Percentiles rank a stretch among this genome's conserved stretches.
Evolutionary conservation across 2,329 filamentous ascomycete genomes (phyloP).

Genomic region (Fusarium continuum): DNA sequence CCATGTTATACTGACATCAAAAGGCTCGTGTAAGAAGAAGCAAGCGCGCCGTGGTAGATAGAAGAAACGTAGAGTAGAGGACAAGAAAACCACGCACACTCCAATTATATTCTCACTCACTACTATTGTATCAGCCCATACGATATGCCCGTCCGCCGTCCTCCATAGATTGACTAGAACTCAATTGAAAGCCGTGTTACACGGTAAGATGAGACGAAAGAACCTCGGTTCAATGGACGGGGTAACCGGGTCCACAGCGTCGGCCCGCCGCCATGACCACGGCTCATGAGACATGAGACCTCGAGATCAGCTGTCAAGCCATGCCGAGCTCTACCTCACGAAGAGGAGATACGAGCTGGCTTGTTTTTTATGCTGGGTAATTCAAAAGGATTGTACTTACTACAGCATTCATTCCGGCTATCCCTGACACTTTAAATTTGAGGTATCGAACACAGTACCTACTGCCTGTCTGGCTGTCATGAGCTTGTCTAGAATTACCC

Average conservation of each 20-base stretch:
- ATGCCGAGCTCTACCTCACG: slow-evolving; percentile 23
- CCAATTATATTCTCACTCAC: too few species aligned
- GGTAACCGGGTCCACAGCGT: slow-evolving; percentile 17
- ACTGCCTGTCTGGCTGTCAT: slow-evolving; percentile 17
- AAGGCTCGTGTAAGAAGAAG: too few species aligned
- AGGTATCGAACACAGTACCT: background rate
- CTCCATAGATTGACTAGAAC: too few species aligned
- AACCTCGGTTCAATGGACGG: slow-evolving; percentile 32
- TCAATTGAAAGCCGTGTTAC: background rate
- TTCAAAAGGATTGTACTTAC: background rate
- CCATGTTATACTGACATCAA: too few species aligned
- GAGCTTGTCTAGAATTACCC: slow-evolving; percentile 13
- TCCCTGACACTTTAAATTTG: background rate
- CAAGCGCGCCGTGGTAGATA: too few species aligned
- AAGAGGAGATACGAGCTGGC: background rate
- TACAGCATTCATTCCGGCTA: background rate
- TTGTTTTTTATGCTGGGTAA: background rate
- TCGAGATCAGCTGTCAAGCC: slow-evolving; percentile 1
- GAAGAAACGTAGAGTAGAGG: too few species aligned
- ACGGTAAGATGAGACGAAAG: background rate
- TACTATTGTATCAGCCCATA: too few species aligned
- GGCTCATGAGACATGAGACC: slow-evolving; percentile 33
- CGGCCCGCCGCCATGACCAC: slow-evolving; percentile 20
- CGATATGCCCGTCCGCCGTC: too few species aligned
- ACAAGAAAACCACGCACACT: too few species aligned